Evolutionary conservation across 2,329 filamentous ascomycete species (phyloP).

Genomic region (Colletotrichum simmondsii): DNA sequence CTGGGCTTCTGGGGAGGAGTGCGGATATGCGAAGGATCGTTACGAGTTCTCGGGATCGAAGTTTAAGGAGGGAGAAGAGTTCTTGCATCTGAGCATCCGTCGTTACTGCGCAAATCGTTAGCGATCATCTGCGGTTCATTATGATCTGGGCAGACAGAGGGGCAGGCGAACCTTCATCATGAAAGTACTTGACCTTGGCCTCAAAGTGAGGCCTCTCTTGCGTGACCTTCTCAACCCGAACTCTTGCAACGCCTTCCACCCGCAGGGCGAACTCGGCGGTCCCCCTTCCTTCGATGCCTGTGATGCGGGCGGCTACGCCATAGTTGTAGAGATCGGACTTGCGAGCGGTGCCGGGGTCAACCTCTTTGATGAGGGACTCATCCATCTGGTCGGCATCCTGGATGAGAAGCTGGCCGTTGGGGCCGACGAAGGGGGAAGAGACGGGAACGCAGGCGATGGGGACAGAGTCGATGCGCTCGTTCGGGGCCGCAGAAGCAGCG

Average conservation of each 20-base stretch:
- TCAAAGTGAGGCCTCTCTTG: slow-evolving; percentile 89
- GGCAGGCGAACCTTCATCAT: slow-evolving; percentile 70
- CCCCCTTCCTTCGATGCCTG: slow-evolving; percentile 79
- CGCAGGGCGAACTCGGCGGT: slow-evolving; percentile 83
- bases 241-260: slow-evolving; percentile 85
- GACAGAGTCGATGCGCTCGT: slow-evolving; percentile 72
- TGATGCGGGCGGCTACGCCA: slow-evolving; percentile 84
- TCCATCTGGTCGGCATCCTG: slow-evolving; percentile 69
- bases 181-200: slow-evolving; percentile 77
- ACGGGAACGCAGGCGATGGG: slow-evolving; percentile 90
- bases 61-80: slow-evolving; percentile 83
- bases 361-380: slow-evolving; percentile 52
- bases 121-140: neutral
- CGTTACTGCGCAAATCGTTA: slow-evolving; percentile 29
- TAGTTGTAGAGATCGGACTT: slow-evolving; percentile 83
- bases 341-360: slow-evolving; percentile 69
- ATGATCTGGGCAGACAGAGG: neutral
- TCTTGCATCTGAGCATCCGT: slow-evolving; percentile 72
- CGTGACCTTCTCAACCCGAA: slow-evolving; percentile 78
- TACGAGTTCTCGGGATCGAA: slow-evolving; percentile 86
- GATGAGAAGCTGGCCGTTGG: slow-evolving; percentile 80
- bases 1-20: slow-evolving; percentile 74
- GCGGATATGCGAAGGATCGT: slow-evolving; percentile 86
- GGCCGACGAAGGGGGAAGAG: slow-evolving; percentile 77
- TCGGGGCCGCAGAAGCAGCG: slow-evolving; percentile 74